Conservation (phyloP, 202 grass and related monocot species). For the Schoenoplectus tabernaemontani region DNA sequence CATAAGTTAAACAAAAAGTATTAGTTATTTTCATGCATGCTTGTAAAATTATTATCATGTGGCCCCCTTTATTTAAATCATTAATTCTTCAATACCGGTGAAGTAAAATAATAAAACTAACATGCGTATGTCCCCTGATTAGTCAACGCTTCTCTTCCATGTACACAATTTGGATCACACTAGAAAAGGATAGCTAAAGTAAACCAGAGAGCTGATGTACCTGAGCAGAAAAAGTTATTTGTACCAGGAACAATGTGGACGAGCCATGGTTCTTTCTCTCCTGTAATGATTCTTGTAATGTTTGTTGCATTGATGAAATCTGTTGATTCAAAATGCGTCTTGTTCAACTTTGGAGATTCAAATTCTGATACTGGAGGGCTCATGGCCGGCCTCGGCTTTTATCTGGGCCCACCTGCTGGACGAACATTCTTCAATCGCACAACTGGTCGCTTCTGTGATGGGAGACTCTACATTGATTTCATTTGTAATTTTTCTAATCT, state of each 20-base stretch:
- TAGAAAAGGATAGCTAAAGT: neutral
- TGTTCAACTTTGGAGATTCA: constrained; percentile 71
- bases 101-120: constrained; percentile 2
- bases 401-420: constrained; percentile 34
- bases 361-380: constrained; percentile 47
- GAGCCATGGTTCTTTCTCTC: neutral
- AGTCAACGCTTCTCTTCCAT: neutral
- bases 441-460: constrained; percentile 46
- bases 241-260: neutral
- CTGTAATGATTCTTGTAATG: neutral
- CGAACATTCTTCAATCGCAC: constrained; percentile 47
- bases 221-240: neutral
- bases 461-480: constrained; percentile 49
- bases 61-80: neutral
- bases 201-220: neutral
- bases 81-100: neutral
- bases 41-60: neutral
- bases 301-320: neutral
- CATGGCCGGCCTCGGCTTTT: constrained; percentile 31
- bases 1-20: neutral
- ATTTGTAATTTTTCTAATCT: constrained; percentile 24
- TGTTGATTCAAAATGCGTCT: constrained; percentile 30
- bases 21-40: neutral
- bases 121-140: neutral
- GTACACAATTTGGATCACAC: neutral